Conservation (phyloP, 257 asterid genomes). For the Buddleja alternifolia region DNA sequence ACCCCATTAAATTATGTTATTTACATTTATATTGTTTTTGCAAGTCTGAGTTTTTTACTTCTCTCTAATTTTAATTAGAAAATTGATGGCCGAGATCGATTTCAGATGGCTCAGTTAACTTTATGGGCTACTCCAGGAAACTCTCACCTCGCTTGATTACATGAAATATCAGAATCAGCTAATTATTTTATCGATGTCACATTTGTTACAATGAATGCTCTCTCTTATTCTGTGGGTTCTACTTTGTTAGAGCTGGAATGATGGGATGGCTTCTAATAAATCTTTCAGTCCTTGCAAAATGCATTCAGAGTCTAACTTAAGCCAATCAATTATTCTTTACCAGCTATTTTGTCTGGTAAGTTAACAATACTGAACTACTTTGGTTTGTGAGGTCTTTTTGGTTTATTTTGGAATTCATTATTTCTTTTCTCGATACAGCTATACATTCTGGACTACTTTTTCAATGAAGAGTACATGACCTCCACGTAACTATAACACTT, state of each 20-base stretch:
- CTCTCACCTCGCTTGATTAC: conserved; percentile 15
- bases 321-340: conserved; percentile 85
- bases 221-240: conserved; percentile 63
- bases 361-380: conserved; percentile 20
- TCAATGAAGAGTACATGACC: conserved; percentile 93
- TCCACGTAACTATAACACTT: conserved; percentile 80
- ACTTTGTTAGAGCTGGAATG: conserved; percentile 99
- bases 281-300: conserved; percentile 85
- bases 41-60: conserved; percentile 16
- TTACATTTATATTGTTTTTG: conserved; percentile 14
- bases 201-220: conserved; percentile 7
- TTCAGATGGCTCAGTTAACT: conserved; percentile 17
- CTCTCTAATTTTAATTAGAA: conserved; percentile 1
- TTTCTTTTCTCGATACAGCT: conserved; percentile 53
- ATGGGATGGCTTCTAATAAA: conserved; percentile 99
- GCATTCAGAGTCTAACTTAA: conserved; percentile 64
- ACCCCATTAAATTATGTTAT: neutral
- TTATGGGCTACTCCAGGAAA: conserved; percentile 11
- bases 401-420: conserved; percentile 1
- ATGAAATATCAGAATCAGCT: conserved; percentile 12
- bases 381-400: conserved; percentile 20
- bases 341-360: conserved; percentile 84
- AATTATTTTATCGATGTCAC: neutral
- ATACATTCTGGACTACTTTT: conserved; percentile 87
- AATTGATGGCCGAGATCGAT: neutral